Evolutionary conservation across 2,329 filamentous ascomycete species (phyloP).

Genomic region (Blastomyces silverae): DNA sequence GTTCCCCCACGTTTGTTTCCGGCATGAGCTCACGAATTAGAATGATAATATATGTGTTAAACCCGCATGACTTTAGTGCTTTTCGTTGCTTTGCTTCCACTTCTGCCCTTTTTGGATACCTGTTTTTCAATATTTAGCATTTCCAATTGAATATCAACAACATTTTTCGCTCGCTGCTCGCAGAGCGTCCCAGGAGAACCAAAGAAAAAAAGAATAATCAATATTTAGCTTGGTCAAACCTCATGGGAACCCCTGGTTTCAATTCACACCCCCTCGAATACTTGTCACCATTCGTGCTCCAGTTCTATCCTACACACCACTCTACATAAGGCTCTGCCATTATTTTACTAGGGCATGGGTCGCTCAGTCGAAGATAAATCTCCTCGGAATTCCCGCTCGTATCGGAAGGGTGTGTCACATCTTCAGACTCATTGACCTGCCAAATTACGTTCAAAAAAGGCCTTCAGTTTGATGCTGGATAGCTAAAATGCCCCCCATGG

Average conservation of each 20-base stretch:
- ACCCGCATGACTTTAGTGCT: neutral
- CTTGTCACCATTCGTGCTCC: neutral
- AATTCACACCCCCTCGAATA: neutral
- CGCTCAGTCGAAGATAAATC: too few species aligned
- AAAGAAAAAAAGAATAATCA: neutral
- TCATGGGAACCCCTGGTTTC: neutral
- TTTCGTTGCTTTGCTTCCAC: neutral
- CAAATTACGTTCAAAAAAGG: too few species aligned
- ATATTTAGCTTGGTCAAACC: neutral
- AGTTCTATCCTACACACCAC: neutral
- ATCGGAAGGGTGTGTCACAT: too few species aligned
- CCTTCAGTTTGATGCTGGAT: neutral
- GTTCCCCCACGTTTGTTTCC: neutral
- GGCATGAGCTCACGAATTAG: neutral
- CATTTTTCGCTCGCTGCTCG: neutral
- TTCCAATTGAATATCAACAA: constrained; percentile 6
- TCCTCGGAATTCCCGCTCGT: neutral
- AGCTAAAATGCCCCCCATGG: neutral
- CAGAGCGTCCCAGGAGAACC: neutral
- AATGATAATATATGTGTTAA: neutral
- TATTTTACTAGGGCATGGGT: too few species aligned
- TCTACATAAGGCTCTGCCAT: neutral
- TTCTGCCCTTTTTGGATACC: neutral
- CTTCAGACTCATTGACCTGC: too few species aligned
- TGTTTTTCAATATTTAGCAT: neutral